phyloP scores from a whole-genome alignment of 148 eudicot genomes.

The Mesembryanthemum crystallinum region DNA sequence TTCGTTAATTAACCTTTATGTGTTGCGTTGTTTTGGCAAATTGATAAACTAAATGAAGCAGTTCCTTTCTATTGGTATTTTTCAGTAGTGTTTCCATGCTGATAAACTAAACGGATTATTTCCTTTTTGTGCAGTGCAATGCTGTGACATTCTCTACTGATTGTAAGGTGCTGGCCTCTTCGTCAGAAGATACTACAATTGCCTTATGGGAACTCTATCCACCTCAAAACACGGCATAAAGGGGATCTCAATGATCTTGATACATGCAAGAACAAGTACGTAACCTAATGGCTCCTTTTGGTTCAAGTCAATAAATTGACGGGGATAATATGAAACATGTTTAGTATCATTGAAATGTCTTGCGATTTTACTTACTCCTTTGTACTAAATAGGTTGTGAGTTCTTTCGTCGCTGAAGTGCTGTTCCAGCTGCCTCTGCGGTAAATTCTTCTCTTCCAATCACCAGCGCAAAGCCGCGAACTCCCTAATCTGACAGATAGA shows the following conservation, averaged over 20 bases:
- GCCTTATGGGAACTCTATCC: constrained; percentile 83
- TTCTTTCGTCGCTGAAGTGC: too few relatives aligned
- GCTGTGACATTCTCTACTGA: constrained; percentile 69
- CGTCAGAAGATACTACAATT: constrained; percentile 73
- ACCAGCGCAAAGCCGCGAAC: too few relatives aligned
- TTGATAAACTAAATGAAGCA: neutral
- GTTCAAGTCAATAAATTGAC: neutral
- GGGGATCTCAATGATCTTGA: neutral
- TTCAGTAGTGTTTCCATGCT: neutral
- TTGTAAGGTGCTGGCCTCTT: constrained; percentile 62
- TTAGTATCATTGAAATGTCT: too few relatives aligned
- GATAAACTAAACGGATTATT: neutral
- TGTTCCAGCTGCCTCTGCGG: too few relatives aligned
- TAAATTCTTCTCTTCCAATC: too few relatives aligned
- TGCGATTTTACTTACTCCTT: too few relatives aligned
- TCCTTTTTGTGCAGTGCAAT: constrained; percentile 58
- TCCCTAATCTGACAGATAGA: too few relatives aligned
- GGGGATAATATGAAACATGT: too few relatives aligned
- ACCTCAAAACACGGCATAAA: constrained; percentile 30
- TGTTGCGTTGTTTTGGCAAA: neutral
- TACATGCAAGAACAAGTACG: neutral
- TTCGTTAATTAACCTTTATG: neutral
- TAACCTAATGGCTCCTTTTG: too few relatives aligned
- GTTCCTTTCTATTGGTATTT: too few relatives aligned
- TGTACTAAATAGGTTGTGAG: too few relatives aligned